Conservation (phyloP, 345 rosid genomes). For the Crucihimalaya himalaica region DNA sequence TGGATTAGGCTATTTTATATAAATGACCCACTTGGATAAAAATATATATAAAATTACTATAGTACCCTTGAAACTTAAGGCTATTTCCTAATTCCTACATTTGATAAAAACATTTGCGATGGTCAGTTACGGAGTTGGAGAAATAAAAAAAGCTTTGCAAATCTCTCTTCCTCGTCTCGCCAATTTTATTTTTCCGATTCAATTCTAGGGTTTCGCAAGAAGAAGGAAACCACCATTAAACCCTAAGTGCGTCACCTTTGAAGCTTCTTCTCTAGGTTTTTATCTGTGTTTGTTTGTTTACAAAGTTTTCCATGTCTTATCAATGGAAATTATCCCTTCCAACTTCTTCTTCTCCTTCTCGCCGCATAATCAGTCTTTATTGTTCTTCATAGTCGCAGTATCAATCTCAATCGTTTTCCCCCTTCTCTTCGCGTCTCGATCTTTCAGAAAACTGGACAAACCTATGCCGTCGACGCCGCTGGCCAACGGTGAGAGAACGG, state of each 20-base stretch:
- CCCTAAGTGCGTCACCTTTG: slow-evolving; percentile 17
- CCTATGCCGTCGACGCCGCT: slow-evolving; percentile 36
- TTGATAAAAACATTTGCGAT: slow-evolving; percentile 29
- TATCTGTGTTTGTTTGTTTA: slow-evolving; percentile 28
- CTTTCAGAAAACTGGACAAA: slow-evolving; percentile 40
- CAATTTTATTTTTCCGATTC: slow-evolving; percentile 6
- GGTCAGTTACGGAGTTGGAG: slow-evolving; percentile 36
- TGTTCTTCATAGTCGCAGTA: slow-evolving; percentile 51
- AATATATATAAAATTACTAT: neutral
- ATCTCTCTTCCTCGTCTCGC: slow-evolving; percentile 23
- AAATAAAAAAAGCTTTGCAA: slow-evolving; percentile 1
- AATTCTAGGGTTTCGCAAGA: slow-evolving; percentile 37
- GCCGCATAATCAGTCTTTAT: slow-evolving; percentile 35
- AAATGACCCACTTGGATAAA: neutral
- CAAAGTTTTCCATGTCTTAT: slow-evolving; percentile 59
- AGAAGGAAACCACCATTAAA: neutral
- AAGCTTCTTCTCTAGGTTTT: slow-evolving; percentile 44
- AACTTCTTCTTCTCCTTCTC: slow-evolving; percentile 40
- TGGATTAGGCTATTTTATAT: neutral
- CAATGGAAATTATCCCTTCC: slow-evolving; percentile 58
- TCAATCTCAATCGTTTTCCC: slow-evolving; percentile 49
- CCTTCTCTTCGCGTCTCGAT: slow-evolving; percentile 41
- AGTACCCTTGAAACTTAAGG: slow-evolving; percentile 7
- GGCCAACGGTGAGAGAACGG: slow-evolving; percentile 34
- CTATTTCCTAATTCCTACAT: neutral